Conservation (phyloP, 306 rosid species). For the Geum urbanum region DNA sequence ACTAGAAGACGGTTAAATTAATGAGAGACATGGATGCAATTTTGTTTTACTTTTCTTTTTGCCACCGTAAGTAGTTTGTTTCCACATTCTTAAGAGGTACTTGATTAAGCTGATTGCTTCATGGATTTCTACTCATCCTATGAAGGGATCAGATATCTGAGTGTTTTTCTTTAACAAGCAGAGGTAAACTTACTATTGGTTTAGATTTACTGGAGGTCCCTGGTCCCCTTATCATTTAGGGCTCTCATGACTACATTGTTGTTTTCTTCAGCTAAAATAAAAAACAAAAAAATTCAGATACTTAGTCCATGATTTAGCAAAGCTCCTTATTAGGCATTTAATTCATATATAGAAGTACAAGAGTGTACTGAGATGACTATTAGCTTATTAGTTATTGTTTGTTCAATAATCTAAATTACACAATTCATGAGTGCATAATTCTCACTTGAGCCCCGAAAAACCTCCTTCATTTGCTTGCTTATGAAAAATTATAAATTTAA, state of each 20-base stretch:
- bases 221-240: neutral
- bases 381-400: neutral
- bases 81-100: neutral
- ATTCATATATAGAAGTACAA: neutral
- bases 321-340: neutral
- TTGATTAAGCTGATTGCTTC: neutral
- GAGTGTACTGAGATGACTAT: neutral
- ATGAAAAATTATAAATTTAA: conserved; percentile 2
- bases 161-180: neutral
- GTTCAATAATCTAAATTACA: neutral
- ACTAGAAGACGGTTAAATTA: neutral
- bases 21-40: neutral
- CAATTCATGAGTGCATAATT: neutral
- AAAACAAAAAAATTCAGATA: too few relatives aligned
- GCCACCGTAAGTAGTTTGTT: neutral
- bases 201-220: neutral
- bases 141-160: neutral
- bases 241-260: neutral
- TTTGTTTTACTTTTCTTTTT: neutral
- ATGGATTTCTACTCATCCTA: neutral
- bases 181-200: neutral
- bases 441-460: neutral
- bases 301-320: neutral
- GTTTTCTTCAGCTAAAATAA: too few relatives aligned
- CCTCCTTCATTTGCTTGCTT: conserved; percentile 7